Conservation (phyloP, 2,329 filamentous ascomycete species). For the Calonectria multiphialidica region DNA sequence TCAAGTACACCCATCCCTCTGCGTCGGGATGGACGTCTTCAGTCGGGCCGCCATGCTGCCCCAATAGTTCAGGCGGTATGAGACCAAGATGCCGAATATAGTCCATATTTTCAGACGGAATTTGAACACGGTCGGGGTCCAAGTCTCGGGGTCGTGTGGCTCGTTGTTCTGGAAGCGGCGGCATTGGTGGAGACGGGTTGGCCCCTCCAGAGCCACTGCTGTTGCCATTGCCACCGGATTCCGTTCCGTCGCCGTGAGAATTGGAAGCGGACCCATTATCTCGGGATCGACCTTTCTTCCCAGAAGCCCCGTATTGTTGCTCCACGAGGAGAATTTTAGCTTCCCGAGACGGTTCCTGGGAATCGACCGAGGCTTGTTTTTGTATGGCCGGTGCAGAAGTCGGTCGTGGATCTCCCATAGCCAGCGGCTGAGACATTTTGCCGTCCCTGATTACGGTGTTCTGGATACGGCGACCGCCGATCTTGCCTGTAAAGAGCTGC, state of each 20-base stretch:
- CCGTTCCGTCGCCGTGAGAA: constrained; percentile 61
- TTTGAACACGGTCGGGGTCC: constrained; percentile 81
- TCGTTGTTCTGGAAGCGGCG: constrained; percentile 73
- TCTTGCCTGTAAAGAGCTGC: constrained; percentile 84
- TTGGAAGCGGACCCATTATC: constrained; percentile 60
- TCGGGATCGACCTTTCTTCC: constrained; percentile 56
- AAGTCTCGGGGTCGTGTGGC: constrained; percentile 82
- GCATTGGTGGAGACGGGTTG: constrained; percentile 56
- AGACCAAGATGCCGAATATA: constrained; percentile 83
- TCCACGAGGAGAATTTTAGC: constrained; percentile 59
- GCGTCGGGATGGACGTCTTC: constrained; percentile 69
- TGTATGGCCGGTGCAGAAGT: constrained; percentile 31
- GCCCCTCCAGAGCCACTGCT: constrained; percentile 44
- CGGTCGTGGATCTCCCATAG: constrained; percentile 43
- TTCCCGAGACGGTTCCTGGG: constrained; percentile 56
- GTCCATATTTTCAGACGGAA: constrained; percentile 82
- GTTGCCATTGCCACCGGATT: constrained; percentile 54
- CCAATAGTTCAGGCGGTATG: constrained; percentile 67
- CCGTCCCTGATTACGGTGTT: constrained; percentile 35
- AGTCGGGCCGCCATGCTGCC: constrained; percentile 48
- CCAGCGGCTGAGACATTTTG: constrained; percentile 22
- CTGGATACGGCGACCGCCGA: constrained; percentile 54
- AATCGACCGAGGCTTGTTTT: constrained; percentile 52
- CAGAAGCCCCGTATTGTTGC: constrained; percentile 40
- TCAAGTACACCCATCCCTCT: constrained; percentile 86